Base-by-base conservation (phyloP, 176 grass and related monocot species). In the Rhynchospora tenuis region DNA sequence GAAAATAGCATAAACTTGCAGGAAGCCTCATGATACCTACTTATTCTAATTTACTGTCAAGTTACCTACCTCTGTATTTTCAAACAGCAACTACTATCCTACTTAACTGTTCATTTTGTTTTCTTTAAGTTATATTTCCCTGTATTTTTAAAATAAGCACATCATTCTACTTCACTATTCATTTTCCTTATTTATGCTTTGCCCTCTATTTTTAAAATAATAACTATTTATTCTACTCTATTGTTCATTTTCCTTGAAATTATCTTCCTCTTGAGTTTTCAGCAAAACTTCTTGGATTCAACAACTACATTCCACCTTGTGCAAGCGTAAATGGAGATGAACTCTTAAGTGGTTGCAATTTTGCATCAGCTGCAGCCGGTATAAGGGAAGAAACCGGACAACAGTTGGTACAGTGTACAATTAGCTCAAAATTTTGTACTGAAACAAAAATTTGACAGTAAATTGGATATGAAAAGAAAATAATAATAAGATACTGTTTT, bases 301-400 rank as follows among this genome's bases (percentile, higher is more conserved):
- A 95, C 3, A 80, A 98, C 65, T 91, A 84, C 83, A 88, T 93
- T 73, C 92, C 89, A 8, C 86, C 95, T 7, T 98, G 91, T 73
- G 89, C 91, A 20, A 79, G 70, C 6, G 88, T 91, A 7, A 85
- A 64, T 38, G 81, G 61, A 6, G 81, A 91, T 29, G 86, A 88
- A 17, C 88, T 95, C 17, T 85, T 98, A 69, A 61, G 87, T n/a
- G 95, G 92, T 59, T 93, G 84, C 31, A 98, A 98, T 86, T 98
- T 95, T 44, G 92, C 95, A 5, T 98, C 95, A 7, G 95, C 92
- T 0, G 95, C 95, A 16, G 95, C 95, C 17, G 95, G 95, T 56
- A 98, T 95, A 80, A 82, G 92, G 43, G 89, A 93, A 16, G 95
- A 98, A 84, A 98, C 95, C 1, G 92, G 92, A 3, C 92, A 87